These are phyloP conservation scores for Elaphomyces granulatus DNA, from an alignment of 495 filamentous ascomycete species.

Conservation along the genomic window DNA sequence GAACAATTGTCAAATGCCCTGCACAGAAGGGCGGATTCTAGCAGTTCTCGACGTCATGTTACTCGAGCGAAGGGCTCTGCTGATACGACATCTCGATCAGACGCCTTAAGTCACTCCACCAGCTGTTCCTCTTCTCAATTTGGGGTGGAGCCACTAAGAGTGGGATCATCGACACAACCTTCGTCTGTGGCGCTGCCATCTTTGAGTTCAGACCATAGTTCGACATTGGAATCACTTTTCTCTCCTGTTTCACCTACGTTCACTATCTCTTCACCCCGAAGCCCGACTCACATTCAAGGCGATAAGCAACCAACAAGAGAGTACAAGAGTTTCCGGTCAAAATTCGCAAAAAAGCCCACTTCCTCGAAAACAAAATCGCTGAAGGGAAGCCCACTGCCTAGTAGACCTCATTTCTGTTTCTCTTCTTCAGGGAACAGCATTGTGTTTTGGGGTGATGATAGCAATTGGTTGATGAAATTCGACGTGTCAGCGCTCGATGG, in stretches of 20 bases:
- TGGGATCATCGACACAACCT: not conserved
- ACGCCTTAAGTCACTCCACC: conserved; percentile 15
- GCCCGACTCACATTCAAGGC: conserved; percentile 1
- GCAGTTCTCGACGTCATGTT: conserved; percentile 7
- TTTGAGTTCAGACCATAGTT: no score
- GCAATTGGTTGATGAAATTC: conserved; percentile 13
- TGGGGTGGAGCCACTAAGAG: not conserved
- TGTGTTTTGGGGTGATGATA: conserved; percentile 14
- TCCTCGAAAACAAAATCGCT: conserved; percentile 9
- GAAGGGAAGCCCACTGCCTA: conserved; percentile 8
- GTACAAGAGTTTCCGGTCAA: conserved; percentile 9
- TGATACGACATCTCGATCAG: conserved; percentile 13
- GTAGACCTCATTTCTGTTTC: conserved; percentile 12
- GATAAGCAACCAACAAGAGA: conserved; percentile 10
- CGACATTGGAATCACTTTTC: no score
- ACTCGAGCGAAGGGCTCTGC: conserved; percentile 8
- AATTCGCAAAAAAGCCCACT: conserved; percentile 8
- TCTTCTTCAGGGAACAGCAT: conserved; percentile 11
- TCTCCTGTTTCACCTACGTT: no score
- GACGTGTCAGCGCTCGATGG: conserved; percentile 6
- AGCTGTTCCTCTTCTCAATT: conserved; percentile 11
- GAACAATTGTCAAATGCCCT: conserved; percentile 10
- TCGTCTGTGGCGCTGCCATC: no score
- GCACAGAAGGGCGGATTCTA: conserved; percentile 6
- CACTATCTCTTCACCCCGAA: not conserved